Evolutionary conservation across 2,329 filamentous ascomycete genomes (phyloP).

Genomic region (Pseudofabraea citricarpa): DNA sequence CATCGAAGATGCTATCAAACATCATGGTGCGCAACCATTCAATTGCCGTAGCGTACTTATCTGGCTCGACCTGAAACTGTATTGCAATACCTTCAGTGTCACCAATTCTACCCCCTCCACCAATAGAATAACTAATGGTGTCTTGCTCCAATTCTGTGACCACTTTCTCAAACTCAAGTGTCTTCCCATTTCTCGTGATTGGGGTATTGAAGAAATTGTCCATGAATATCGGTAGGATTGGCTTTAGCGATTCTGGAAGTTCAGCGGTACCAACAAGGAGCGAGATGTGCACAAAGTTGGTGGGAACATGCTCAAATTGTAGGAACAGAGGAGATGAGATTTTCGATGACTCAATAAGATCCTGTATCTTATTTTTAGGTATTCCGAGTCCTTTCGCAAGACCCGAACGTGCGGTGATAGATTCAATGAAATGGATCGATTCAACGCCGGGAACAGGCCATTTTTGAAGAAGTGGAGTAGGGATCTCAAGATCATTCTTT

Average conservation of each 20-base stretch:
- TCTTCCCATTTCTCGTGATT: conserved; percentile 69
- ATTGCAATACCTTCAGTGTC: conserved; percentile 80
- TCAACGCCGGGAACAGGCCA: conserved; percentile 82
- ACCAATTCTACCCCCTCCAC: conserved; percentile 61
- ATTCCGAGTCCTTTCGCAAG: conserved; percentile 67
- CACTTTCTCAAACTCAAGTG: conserved; percentile 83
- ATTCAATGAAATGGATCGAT: conserved; percentile 92
- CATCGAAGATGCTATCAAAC: conserved; percentile 85
- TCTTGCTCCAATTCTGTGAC: conserved; percentile 88
- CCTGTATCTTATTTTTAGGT: conserved; percentile 66
- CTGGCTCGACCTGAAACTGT: conserved; percentile 78
- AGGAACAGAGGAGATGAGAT: conserved; percentile 73
- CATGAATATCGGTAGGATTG: conserved; percentile 76
- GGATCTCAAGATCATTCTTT: conserved; percentile 85
- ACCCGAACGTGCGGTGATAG: conserved; percentile 78
- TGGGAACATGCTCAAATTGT: conserved; percentile 94
- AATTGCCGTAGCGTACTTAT: conserved; percentile 80
- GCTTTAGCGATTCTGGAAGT: conserved; percentile 77
- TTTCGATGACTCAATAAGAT: conserved; percentile 65
- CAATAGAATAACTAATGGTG: conserved; percentile 78
- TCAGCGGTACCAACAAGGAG: conserved; percentile 74
- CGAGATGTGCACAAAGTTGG: conserved; percentile 84
- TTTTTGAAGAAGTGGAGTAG: conserved; percentile 70
- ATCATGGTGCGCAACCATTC: conserved; percentile 82
- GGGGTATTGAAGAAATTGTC: conserved; percentile 96